Evolutionary conservation across 2,329 filamentous ascomycete species (phyloP), one percentile per base, ranked within the genome.

Genomic region (Colletotrichum sp.): DNA sequence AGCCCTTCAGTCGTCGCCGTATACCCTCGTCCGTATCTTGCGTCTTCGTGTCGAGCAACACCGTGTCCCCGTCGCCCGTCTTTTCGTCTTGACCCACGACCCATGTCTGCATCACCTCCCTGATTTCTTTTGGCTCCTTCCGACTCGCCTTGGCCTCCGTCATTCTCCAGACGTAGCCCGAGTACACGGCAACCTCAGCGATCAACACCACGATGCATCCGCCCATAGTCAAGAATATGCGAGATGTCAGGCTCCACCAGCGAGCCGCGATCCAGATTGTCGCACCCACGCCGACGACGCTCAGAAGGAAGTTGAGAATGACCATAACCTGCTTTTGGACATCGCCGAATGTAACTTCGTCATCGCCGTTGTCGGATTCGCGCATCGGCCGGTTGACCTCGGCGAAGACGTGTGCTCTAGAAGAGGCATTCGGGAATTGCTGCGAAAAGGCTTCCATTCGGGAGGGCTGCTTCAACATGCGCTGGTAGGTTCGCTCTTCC

Each of bases 241-340:
- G 87, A 59, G 92, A 89, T 0, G 94, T 92, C 2, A 93, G 90
- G 77, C 90, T 93, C 94, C 94, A 96, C 89, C 94, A 94, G 67
- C 92, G 88, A 2, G 93, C 93, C 19, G 90, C 90, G n/a, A 96
- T 89, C 95, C 94, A 97, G 39, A 97, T 90, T 9, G 94, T 94
- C 4, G 90, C 92, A 4, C 92, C 94, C 67, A 94, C 94, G 60
- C 96, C 95, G 4, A 96, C 87, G 69, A 98, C 94, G 68, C 95
- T 98, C 69, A 98, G 89, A 52, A 98, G 86, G 67, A 98, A 95
- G 83, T 98, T 99, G 80, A 98, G 89, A 68, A 98, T 95, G 9
- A 98, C 88, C 57, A 94, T 93, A 72, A 97, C 86, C 81, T 97
- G 95, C n/a, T 94, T 90, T 82, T 96, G 94, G 2, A 97, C 88